These are phyloP conservation scores for Penicillium sp. DNA, from an alignment of 2,329 filamentous ascomycete species.

Conservation along the genomic window DNA sequence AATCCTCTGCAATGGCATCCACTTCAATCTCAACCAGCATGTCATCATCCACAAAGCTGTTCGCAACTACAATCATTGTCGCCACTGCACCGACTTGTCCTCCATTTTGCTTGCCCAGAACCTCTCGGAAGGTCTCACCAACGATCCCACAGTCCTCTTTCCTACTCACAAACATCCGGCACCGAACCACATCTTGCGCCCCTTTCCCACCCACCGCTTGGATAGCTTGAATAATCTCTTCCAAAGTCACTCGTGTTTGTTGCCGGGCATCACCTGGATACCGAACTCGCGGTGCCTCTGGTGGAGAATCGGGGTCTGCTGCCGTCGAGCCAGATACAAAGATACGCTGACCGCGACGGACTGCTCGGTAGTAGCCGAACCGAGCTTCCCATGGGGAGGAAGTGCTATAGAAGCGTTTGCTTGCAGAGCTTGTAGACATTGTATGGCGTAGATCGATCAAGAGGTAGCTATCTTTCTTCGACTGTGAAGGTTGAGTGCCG, in stretches of 20 bases:
- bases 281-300: slow-evolving; percentile 32
- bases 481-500: background rate
- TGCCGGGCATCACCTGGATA: slow-evolving; percentile 37
- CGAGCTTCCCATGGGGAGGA: slow-evolving; percentile 41
- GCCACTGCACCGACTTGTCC: slow-evolving; percentile 34
- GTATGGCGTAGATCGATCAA: background rate
- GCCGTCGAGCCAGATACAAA: slow-evolving; percentile 47
- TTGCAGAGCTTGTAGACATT: background rate
- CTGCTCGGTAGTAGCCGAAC: slow-evolving; percentile 45
- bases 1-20: slow-evolving; percentile 35
- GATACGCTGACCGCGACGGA: slow-evolving; percentile 40
- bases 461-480: background rate
- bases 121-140: slow-evolving; percentile 34
- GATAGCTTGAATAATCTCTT: slow-evolving; percentile 37
- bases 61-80: slow-evolving; percentile 43
- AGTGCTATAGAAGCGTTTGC: slow-evolving; percentile 36
- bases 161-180: slow-evolving; percentile 40
- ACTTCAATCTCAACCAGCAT: slow-evolving; percentile 48
- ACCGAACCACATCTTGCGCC: slow-evolving; percentile 38
- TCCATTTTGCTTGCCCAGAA: slow-evolving; percentile 30
- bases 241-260: slow-evolving; percentile 35
- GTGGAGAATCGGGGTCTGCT: slow-evolving; percentile 35
- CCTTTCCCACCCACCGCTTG: slow-evolving; percentile 36
- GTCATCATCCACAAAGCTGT: slow-evolving; percentile 41
- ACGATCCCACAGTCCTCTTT: slow-evolving; percentile 36